Evolutionary conservation across 352 stramenopile genomes (phyloP), one percentile per base, ranked within the genome.

Genomic region (Bremia lactucae): DNA sequence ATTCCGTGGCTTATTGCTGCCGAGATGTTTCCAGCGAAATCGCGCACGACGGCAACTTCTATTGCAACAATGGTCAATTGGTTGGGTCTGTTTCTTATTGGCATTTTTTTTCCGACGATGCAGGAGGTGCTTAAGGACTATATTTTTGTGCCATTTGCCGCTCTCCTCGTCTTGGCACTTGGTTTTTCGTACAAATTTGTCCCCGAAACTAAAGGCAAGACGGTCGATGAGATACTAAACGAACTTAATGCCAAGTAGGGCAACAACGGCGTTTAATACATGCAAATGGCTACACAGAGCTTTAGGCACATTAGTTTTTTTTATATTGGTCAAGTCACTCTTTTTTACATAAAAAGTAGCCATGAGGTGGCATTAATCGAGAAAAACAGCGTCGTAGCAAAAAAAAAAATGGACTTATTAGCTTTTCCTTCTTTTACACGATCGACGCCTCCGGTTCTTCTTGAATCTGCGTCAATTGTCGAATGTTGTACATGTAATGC

Each of bases 1-100:
- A 97, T 98, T 49, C 91, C 93, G 31, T 97, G 90, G 93, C 59
- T 97, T 10, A 97, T 98, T 45, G 87, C 96, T 5, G 87, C 88
- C 7, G 93, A 98, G 62, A 96, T 97, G 85, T 97, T 97, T 61
- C 80, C 91, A 34, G 64, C 82, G 7, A 95, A 94, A 56, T 95
- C 95, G 26, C 86, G 96, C 26, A 83, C 83, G 6, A 71, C 75
- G 4, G 77, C 79, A 31, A 96, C 95, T 59, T 87, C 72, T n/a
- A 72, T 93, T 25, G 91, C 77, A 15, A 95, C 68, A 41, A 93
- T 97, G 74, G 55, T 97, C 31, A 98, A 98, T 62, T 98, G 94
- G 94, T 59, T 71, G 8, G 96, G 83, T 52, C 94, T 95, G 25
- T 97, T 97, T 67, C 69, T 97, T 47, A 76, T 98, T 28, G 93